Conservation (phyloP, 2,329 filamentous ascomycete species). For the Colletotrichum salicis region DNA sequence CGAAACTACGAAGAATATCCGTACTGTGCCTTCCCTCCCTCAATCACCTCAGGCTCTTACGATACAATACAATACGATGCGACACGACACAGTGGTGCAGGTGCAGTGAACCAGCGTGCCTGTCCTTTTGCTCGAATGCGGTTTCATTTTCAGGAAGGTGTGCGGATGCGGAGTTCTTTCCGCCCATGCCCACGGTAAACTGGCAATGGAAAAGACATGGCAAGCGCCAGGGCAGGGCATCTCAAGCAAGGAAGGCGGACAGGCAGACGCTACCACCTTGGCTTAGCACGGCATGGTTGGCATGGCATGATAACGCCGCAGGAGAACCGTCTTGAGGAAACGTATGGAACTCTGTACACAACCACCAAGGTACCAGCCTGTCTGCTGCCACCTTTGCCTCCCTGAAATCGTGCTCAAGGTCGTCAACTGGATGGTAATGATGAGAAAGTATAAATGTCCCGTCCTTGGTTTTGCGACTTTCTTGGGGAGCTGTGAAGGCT, state of each 20-base stretch:
- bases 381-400: background rate
- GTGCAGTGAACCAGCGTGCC: constrained; percentile 8
- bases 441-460: background rate
- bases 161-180: constrained; percentile 31
- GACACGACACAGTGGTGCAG: constrained; percentile 25
- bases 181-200: background rate
- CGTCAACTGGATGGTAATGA: background rate
- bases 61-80: constrained; percentile 6
- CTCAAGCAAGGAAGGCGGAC: background rate
- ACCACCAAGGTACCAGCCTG: background rate
- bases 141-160: constrained; percentile 32
- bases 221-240: constrained; percentile 1
- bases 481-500: background rate
- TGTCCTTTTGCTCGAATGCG: constrained; percentile 12
- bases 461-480: background rate
- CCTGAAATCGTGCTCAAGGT: background rate
- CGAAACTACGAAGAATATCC: no score
- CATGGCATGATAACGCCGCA: background rate
- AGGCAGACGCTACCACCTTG: background rate
- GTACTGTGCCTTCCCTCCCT: background rate
- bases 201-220: background rate
- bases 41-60: background rate
- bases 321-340: background rate
- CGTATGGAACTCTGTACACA: background rate
- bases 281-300: no score